Percentiles rank a stretch among this genome's conserved stretches.
These are phyloP conservation scores for Ichthyophthirius multifiliis DNA, from an alignment of 169 alveolate genomes.

Conservation along the genomic window DNA sequence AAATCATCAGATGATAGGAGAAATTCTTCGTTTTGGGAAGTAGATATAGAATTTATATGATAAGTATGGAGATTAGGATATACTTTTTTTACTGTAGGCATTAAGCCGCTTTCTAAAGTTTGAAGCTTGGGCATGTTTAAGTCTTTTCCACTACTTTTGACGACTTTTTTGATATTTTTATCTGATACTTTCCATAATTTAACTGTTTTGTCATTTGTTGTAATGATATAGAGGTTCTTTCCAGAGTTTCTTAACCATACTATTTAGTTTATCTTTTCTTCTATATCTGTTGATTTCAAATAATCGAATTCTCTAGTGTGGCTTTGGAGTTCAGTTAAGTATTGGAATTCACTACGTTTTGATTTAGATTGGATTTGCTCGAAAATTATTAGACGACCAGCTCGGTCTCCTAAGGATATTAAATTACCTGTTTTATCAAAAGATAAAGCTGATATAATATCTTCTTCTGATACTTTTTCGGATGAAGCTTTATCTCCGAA, in stretches of 20 bases:
- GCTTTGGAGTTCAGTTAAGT: conserved; percentile 57
- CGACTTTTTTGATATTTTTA: conserved; percentile 44
- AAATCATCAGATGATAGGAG: conserved; percentile 73
- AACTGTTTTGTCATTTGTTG: conserved; percentile 69
- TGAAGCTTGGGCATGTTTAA: conserved; percentile 40
- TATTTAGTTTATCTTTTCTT: conserved; percentile 62
- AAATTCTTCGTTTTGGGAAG: conserved; percentile 51
- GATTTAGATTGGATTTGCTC: conserved; percentile 42
- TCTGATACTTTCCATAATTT: conserved; percentile 67
- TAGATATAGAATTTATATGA: conserved; percentile 59
- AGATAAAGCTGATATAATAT: conserved; percentile 53
- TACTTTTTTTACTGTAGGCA: conserved; percentile 39
- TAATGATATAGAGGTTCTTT: conserved; percentile 32
- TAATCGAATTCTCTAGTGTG: conserved; percentile 71
- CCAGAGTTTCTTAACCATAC: conserved; percentile 47
- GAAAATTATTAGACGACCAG: conserved; percentile 65
- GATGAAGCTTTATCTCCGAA: conserved; percentile 64
- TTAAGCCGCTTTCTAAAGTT: conserved; percentile 38
- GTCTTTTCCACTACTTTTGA: conserved; percentile 34
- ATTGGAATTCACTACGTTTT: conserved; percentile 31
- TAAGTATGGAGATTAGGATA: conserved; percentile 42
- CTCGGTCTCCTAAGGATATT: conserved; percentile 66
- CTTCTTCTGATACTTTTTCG: conserved; percentile 57
- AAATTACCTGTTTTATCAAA: conserved; percentile 66
- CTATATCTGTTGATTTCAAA: conserved; percentile 61